Conservation (phyloP, 2,329 filamentous ascomycete genomes). For the Nigrospora oryzae region DNA sequence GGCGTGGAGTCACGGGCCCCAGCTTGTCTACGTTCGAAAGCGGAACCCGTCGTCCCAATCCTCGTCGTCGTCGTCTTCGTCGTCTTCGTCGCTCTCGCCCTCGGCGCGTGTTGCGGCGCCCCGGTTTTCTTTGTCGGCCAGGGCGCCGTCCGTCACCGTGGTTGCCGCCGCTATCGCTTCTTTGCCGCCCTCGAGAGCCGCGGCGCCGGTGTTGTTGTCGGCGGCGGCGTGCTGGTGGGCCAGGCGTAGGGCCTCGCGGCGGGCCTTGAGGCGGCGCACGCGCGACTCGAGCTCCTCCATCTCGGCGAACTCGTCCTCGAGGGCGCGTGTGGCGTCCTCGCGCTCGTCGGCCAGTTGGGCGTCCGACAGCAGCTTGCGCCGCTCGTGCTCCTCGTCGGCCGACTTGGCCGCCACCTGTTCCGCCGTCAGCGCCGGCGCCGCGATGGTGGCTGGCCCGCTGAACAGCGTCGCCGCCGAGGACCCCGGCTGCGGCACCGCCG, state of each 20-base stretch:
- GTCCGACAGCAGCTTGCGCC: constrained; percentile 43
- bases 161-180: constrained; percentile 15
- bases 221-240: constrained; percentile 19
- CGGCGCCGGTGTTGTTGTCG: constrained; percentile 5
- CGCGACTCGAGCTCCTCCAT: constrained; percentile 73
- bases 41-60: constrained; percentile 50
- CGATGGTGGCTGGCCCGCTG: constrained; percentile 47
- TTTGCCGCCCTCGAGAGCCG: background rate
- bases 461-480: constrained; percentile 5
- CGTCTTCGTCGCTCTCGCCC: constrained; percentile 25
- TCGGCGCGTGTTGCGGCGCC: constrained; percentile 13
- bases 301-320: constrained; percentile 74
- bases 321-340: constrained; percentile 64
- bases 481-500: constrained; percentile 7
- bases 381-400: constrained; percentile 40
- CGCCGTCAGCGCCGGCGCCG: constrained; percentile 58
- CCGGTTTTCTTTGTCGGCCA: constrained; percentile 16
- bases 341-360: constrained; percentile 54
- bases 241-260: constrained; percentile 55
- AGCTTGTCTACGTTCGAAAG: constrained; percentile 25
- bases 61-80: constrained; percentile 35
- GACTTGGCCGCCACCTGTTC: constrained; percentile 51
- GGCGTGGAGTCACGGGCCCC: too few relatives aligned
- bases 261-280: constrained; percentile 60
- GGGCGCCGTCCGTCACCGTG: constrained; percentile 15